A percentile compares a stretch with the other conserved stretches of the same genome.
Conservation (phyloP, 805 yeast genomes). For the Metschnikowia lochheadii region DNA sequence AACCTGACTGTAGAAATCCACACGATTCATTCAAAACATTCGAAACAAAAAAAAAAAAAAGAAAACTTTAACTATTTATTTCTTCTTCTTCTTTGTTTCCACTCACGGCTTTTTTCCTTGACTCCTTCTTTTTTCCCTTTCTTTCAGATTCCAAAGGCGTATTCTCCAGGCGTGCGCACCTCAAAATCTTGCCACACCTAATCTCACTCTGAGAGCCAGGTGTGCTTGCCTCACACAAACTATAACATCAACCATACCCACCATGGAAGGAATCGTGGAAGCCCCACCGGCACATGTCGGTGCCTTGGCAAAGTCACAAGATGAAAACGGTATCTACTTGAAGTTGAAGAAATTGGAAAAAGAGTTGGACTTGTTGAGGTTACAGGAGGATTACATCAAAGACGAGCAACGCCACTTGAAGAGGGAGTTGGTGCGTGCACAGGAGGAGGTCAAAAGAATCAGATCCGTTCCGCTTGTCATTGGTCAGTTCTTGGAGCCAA, state of each 20-base stretch:
- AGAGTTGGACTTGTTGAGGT: slow-evolving; percentile 73
- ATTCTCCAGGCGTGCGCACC: slow-evolving; percentile 4
- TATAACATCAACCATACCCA: not conserved
- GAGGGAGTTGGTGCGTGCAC: slow-evolving; percentile 92
- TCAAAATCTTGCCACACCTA: slow-evolving; percentile 7
- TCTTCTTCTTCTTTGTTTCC: no score
- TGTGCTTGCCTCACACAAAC: slow-evolving; percentile 1
- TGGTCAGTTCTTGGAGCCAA: slow-evolving; percentile 97
- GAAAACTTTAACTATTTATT: no score
- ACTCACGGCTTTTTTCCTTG: no score
- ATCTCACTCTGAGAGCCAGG: not conserved
- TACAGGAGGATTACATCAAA: slow-evolving; percentile 95
- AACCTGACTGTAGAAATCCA: no score
- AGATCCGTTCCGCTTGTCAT: slow-evolving; percentile 97
- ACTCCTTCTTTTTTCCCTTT: no score
- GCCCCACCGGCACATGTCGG: slow-evolving; percentile 12
- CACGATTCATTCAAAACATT: no score
- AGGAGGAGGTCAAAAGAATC: slow-evolving; percentile 96
- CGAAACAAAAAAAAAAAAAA: no score
- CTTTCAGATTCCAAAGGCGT: not conserved
- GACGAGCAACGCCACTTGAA: slow-evolving; percentile 97
- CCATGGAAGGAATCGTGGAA: slow-evolving; percentile 24
- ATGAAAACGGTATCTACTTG: slow-evolving; percentile 66
- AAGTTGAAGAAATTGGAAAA: slow-evolving; percentile 85
- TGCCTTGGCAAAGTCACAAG: slow-evolving; percentile 20